Base-by-base conservation (phyloP, 495 filamentous ascomycete species). In the Lasiosphaeris hirsuta region DNA sequence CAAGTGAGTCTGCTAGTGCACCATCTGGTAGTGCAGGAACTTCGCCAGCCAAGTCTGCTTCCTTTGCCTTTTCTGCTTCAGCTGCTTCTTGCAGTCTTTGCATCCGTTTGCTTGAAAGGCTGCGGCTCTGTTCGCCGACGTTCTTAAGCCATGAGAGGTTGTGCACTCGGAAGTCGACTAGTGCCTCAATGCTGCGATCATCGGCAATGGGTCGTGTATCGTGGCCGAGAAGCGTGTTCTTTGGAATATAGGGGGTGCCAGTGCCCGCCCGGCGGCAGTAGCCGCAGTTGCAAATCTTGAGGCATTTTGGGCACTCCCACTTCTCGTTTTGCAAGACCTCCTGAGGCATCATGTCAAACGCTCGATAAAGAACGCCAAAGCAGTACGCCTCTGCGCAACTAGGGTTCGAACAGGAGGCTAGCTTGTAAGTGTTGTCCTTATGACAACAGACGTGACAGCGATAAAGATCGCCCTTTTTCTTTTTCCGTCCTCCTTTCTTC, bases 231-330 rank as follows among this genome's bases (percentile, higher is more conserved):
- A 92, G 74, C 2, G 90, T 95, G 54, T 84, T 87, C 60, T 85
- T 90, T 0, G 93, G 94, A 60, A 89, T 80, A 61, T 93, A 94
- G 0, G 92, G 92, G 10, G 54, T 65, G 19, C 66, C 72, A 39
- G 63, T 64, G 0, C 67, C 67, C 13, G 60, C 58, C 40, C 72
- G 75, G 19, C 89, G 84, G 69, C 94, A 98, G 13, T 76, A 76
- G 8, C 83, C 86, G 63, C 90, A 96, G 56, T 89, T 93, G 80
- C 94, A 98, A 13, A 88, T 86, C 34, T 84, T 82, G 7, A 79
- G 78, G 64, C 94, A 98, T 56, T 85, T 90, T 0, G 94, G 94
- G 62, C 94, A 98, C 63, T 85, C 77, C 92, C 92, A 98, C 40
- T 84, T 72, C 54, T 83, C 79, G 35, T 87, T 79, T 63, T 92